A percentile compares a stretch with the other conserved stretches of the same genome.
phyloP scores from a whole-genome alignment of 2,329 filamentous ascomycete species.

The Sporothrix variecibatus region DNA sequence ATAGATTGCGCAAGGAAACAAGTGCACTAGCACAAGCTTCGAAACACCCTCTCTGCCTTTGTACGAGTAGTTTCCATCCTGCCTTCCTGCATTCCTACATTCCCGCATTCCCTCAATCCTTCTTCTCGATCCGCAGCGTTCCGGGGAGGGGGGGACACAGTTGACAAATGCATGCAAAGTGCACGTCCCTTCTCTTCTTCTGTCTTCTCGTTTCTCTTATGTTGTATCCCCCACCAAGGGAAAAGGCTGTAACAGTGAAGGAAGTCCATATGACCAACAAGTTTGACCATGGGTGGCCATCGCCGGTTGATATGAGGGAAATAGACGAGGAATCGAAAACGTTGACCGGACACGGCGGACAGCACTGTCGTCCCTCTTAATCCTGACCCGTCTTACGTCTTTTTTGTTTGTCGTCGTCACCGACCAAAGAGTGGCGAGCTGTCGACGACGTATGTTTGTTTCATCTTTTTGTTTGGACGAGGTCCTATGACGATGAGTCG shows the following conservation, averaged over 20 bases:
- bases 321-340: background rate
- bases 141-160: too few relatives aligned
- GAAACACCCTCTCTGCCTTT: background rate
- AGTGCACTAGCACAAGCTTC: background rate
- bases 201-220: background rate
- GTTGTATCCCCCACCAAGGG: conserved; percentile 1
- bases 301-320: background rate
- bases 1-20: background rate
- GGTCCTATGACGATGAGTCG: background rate
- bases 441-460: background rate
- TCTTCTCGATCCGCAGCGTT: background rate
- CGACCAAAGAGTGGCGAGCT: background rate
- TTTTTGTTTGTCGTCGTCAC: background rate
- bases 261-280: background rate
- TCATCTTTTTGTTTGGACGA: background rate
- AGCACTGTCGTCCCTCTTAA: background rate
- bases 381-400: background rate
- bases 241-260: background rate
- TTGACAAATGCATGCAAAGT: conserved; percentile 7
- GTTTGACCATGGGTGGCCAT: background rate
- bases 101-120: background rate
- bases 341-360: background rate
- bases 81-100: background rate
- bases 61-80: conserved; percentile 11
- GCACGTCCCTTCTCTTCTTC: background rate